Percentiles rank a stretch among this genome's conserved stretches.
These are phyloP conservation scores for Hemerocallis citrina DNA, from an alignment of 106 monocot genomes.

Conservation along the genomic window DNA sequence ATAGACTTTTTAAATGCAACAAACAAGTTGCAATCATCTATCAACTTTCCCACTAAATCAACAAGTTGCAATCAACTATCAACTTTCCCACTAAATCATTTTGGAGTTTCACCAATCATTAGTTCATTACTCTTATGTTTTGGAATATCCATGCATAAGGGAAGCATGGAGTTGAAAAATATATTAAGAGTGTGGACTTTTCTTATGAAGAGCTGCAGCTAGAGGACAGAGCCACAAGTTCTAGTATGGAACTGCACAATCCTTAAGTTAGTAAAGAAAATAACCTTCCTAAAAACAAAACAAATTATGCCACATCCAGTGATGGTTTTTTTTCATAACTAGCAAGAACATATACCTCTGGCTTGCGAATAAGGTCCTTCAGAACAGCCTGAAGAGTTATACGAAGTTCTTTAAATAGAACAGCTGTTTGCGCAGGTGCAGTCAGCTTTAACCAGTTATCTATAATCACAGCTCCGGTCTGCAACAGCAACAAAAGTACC, in stretches of 20 bases:
- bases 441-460: constrained; percentile 90
- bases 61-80: no score
- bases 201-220: background rate
- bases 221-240: background rate
- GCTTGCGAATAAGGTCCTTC: constrained; percentile 72
- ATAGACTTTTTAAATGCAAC: no score
- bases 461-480: constrained; percentile 67
- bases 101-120: no score
- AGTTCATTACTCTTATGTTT: no score
- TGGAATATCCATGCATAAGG: no score
- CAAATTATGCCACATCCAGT: no score
- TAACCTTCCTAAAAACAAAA: background rate
- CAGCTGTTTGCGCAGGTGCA: constrained; percentile 93
- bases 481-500: background rate
- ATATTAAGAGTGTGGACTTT: background rate
- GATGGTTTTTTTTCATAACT: background rate
- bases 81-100: no score
- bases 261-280: background rate
- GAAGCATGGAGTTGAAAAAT: background rate
- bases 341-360: constrained; percentile 47
- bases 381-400: constrained; percentile 73
- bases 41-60: no score
- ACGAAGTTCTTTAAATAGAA: constrained; percentile 95
- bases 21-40: no score
- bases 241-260: background rate